Percentiles rank a stretch among this genome's conserved stretches.
phyloP scores from a whole-genome alignment of 2,329 filamentous ascomycete species.

The Claviceps africana region DNA sequence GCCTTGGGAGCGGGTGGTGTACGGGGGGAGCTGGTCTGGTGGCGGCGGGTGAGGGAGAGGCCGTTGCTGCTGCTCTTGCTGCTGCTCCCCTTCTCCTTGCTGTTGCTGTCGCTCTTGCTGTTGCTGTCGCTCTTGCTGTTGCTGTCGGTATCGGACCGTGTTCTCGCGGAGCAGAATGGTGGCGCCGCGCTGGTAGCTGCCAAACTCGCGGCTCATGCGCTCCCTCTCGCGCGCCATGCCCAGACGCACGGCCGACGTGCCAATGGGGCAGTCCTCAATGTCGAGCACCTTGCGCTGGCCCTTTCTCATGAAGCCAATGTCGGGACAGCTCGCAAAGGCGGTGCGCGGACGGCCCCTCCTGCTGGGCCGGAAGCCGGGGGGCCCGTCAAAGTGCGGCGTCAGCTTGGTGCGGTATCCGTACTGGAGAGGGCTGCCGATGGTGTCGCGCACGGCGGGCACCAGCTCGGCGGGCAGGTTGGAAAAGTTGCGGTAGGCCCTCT shows the following conservation, averaged over 20 bases:
- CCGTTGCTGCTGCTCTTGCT: constrained; percentile 12
- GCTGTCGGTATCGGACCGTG: constrained; percentile 53
- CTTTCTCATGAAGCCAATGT: constrained; percentile 84
- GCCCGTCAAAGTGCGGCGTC: constrained; percentile 86
- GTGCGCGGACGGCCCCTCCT: constrained; percentile 30
- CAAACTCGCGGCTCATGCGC: constrained; percentile 56
- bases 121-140: too few relatives aligned
- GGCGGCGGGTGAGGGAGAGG: constrained; percentile 8
- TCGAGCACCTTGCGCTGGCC: constrained; percentile 69
- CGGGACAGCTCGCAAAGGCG: constrained; percentile 50
- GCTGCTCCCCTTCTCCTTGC: too few relatives aligned
- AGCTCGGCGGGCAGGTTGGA: constrained; percentile 64
- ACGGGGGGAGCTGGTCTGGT: constrained; percentile 13
- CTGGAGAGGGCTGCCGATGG: constrained; percentile 77
- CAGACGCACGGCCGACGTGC: constrained; percentile 67
- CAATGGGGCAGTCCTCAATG: constrained; percentile 95
- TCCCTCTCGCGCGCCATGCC: constrained; percentile 70
- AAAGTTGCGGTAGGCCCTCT: constrained; percentile 87
- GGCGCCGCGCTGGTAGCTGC: constrained; percentile 64
- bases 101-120: too few relatives aligned
- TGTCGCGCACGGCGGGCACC: constrained; percentile 65
- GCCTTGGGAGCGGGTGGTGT: constrained; percentile 34
- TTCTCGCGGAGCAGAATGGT: constrained; percentile 82
- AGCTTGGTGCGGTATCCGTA: constrained; percentile 95
- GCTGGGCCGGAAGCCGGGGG: constrained; percentile 39